These are phyloP conservation scores for Debaryomyces tyrocola DNA, from an alignment of 805 yeast genomes.

Conservation along the genomic window DNA sequence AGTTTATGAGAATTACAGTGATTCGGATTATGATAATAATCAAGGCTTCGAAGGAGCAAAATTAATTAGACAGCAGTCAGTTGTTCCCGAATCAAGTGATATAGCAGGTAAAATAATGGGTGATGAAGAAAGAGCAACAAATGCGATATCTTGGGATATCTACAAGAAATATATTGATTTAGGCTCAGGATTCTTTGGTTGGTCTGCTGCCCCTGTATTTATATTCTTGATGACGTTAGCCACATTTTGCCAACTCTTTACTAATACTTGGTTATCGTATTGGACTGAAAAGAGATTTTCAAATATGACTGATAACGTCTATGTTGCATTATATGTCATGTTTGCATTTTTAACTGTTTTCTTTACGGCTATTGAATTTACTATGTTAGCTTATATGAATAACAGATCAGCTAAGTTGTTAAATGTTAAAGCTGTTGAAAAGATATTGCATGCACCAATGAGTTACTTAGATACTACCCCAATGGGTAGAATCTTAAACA, in stretches of 20 bases:
- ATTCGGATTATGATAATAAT: neutral
- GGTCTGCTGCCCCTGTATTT: slow-evolving; percentile 32
- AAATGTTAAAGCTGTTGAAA: slow-evolving; percentile 38
- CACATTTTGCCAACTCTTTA: slow-evolving; percentile 42
- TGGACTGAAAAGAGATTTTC: slow-evolving; percentile 39
- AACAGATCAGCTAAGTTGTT: slow-evolving; percentile 35
- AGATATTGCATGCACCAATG: slow-evolving; percentile 44
- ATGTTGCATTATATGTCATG: slow-evolving; percentile 35
- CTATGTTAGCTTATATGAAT: slow-evolving; percentile 44
- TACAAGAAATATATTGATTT: slow-evolving; percentile 37
- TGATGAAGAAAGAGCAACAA: slow-evolving; percentile 38
- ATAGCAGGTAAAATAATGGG: slow-evolving; percentile 29
- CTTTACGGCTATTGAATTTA: slow-evolving; percentile 39
- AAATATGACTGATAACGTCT: slow-evolving; percentile 27
- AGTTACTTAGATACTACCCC: slow-evolving; percentile 44
- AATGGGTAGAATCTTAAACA: slow-evolving; percentile 43
- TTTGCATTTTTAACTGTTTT: slow-evolving; percentile 38
- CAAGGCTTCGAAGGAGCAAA: slow-evolving; percentile 2
- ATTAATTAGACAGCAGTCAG: slow-evolving; percentile 1
- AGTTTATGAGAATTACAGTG: slow-evolving; percentile 19
- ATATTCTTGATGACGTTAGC: slow-evolving; percentile 31
- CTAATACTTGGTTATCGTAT: slow-evolving; percentile 46
- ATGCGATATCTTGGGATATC: slow-evolving; percentile 40
- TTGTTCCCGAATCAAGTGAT: slow-evolving; percentile 3
- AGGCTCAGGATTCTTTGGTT: slow-evolving; percentile 40